Evolutionary conservation across 495 filamentous ascomycete genomes (phyloP).

Genomic region (Penicillium bovifimosum): DNA sequence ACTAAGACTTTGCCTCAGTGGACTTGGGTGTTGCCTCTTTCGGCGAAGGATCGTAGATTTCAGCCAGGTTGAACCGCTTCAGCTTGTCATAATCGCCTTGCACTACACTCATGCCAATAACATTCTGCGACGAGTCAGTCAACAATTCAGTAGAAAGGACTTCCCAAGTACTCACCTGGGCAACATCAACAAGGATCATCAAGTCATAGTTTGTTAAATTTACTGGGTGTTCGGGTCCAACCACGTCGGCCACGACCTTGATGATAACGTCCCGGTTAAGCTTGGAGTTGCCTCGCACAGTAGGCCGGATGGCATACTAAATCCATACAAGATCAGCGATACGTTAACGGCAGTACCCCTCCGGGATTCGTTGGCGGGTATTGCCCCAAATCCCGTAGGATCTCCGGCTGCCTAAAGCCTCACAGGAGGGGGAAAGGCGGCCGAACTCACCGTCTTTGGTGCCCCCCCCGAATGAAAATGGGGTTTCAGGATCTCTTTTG

Average conservation of each 20-base stretch:
- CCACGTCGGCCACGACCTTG: constrained; percentile 64
- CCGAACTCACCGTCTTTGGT: constrained; percentile 43
- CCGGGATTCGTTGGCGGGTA: not conserved
- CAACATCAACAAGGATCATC: constrained; percentile 82
- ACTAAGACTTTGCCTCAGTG: constrained; percentile 3
- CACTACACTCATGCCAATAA: constrained; percentile 76
- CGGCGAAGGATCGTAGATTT: constrained; percentile 51
- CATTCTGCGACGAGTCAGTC: constrained; percentile 47
- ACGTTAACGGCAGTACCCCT: not conserved
- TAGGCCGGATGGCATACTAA: constrained; percentile 88
- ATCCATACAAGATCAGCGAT: constrained; percentile 9
- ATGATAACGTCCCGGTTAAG: constrained; percentile 74
- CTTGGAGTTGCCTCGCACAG: constrained; percentile 68
- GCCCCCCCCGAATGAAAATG: constrained; percentile 60
- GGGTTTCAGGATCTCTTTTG: constrained; percentile 60
- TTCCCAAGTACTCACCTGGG: constrained; percentile 57
- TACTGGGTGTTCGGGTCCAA: constrained; percentile 69
- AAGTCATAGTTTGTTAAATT: constrained; percentile 77
- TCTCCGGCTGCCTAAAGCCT: not conserved
- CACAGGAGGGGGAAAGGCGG: not conserved
- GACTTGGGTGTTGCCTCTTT: constrained; percentile 11
- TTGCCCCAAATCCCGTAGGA: constrained; percentile 2
- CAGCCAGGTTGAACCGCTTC: constrained; percentile 67
- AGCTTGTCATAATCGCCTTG: constrained; percentile 61
- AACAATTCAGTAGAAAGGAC: not conserved